These are phyloP conservation scores for Penicillium vulpinum DNA, from an alignment of 2,329 filamentous ascomycete species.

Conservation along the genomic window DNA sequence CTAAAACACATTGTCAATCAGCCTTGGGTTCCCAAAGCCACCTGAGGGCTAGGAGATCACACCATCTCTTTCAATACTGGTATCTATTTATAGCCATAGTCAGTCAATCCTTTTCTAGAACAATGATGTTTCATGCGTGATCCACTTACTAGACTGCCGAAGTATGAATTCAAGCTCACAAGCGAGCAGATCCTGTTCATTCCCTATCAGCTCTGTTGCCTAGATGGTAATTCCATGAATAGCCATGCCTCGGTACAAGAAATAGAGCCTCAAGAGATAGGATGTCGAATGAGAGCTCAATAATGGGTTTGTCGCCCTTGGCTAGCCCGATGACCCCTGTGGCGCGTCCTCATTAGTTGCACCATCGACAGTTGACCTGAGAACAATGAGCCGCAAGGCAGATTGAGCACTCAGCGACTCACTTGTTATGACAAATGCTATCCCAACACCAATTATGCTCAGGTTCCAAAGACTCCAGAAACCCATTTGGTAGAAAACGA, in stretches of 20 bases:
- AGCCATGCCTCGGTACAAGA: constrained; percentile 67
- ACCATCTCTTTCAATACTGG: constrained; percentile 92
- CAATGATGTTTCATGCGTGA: constrained; percentile 3
- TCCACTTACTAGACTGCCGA: constrained; percentile 54
- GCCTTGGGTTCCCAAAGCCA: constrained; percentile 19
- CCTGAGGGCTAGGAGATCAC: constrained; percentile 10
- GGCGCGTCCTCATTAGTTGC: constrained; percentile 6
- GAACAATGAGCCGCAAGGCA: constrained; percentile 23
- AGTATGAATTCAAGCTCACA: constrained; percentile 83
- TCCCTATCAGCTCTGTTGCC: constrained; percentile 19
- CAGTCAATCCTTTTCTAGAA: constrained; percentile 14
- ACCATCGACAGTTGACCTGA: neutral
- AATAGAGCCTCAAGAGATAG: constrained; percentile 84
- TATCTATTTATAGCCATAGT: constrained; percentile 53
- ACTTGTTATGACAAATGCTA: constrained; percentile 71
- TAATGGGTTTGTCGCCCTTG: constrained; percentile 61
- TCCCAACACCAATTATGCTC: constrained; percentile 71
- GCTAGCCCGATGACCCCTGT: constrained; percentile 67
- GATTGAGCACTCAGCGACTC: constrained; percentile 43
- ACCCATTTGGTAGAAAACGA: constrained; percentile 79
- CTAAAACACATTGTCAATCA: constrained; percentile 39
- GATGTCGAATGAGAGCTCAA: constrained; percentile 83
- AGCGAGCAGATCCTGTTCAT: constrained; percentile 73
- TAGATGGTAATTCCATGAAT: neutral
- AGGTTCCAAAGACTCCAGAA: constrained; percentile 77